These are phyloP conservation scores for Sequoia sempervirens DNA, from an alignment of 75 land plant species.

Conservation along the genomic window DNA sequence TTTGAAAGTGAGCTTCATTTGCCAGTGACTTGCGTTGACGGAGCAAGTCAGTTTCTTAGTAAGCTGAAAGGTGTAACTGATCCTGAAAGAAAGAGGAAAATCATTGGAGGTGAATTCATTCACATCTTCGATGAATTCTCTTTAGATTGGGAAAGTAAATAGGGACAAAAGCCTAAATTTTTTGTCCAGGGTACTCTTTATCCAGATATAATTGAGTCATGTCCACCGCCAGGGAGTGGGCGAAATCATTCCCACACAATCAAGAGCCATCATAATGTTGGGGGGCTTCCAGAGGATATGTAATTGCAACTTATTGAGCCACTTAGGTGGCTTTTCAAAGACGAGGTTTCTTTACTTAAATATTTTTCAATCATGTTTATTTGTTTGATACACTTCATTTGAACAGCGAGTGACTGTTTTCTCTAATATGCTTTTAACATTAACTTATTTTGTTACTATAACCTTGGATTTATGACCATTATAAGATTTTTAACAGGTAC, in stretches of 20 bases:
- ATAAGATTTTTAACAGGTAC: slow-evolving; percentile 40
- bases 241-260: slow-evolving; percentile 95
- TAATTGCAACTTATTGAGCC: slow-evolving; percentile 91
- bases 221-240: slow-evolving; percentile 98
- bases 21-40: slow-evolving; percentile 90
- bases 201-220: slow-evolving; percentile 97
- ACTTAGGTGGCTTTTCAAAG: slow-evolving; percentile 91
- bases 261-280: slow-evolving; percentile 99
- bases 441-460: background rate
- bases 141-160: slow-evolving; percentile 46
- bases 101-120: slow-evolving; percentile 88
- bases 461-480: background rate
- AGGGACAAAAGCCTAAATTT: slow-evolving; percentile 67
- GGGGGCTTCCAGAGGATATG: slow-evolving; percentile 92
- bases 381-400: slow-evolving; percentile 3
- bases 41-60: slow-evolving; percentile 71
- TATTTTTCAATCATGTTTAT: background rate
- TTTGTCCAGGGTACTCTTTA: slow-evolving; percentile 96
- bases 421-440: background rate
- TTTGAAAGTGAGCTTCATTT: slow-evolving; percentile 84
- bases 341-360: slow-evolving; percentile 49
- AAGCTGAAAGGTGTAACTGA: slow-evolving; percentile 86
- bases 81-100: slow-evolving; percentile 83
- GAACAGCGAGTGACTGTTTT: background rate
- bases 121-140: slow-evolving; percentile 81